These are phyloP conservation scores for Arachnomyces sp. DNA, from an alignment of 2,329 filamentous ascomycete genomes.

Conservation along the genomic window DNA sequence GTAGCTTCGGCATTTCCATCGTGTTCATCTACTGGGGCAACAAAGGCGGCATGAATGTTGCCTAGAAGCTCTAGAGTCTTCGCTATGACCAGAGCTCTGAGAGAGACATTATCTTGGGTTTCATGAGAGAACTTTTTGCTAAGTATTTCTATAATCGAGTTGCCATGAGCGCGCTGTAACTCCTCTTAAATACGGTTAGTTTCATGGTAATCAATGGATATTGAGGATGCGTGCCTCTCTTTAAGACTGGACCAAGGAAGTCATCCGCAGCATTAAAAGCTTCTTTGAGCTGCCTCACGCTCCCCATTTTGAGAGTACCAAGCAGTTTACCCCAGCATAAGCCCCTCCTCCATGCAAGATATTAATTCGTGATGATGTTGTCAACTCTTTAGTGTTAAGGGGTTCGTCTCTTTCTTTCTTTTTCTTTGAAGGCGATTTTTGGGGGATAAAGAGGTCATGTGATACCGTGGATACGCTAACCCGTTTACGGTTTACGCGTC, in stretches of 20 bases:
- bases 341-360: background rate
- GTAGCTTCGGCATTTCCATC: slow-evolving; percentile 2
- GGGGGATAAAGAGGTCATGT: background rate
- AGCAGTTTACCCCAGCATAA: too few relatives aligned
- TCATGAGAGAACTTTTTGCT: slow-evolving; percentile 9
- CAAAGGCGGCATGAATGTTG: slow-evolving; percentile 29
- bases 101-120: slow-evolving; percentile 11
- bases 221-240: slow-evolving; percentile 30
- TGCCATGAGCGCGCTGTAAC: slow-evolving; percentile 27
- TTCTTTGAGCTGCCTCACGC: slow-evolving; percentile 16
- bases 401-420: too few relatives aligned
- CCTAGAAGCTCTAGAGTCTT: slow-evolving; percentile 27
- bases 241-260: slow-evolving; percentile 32
- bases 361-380: background rate
- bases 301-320: slow-evolving; percentile 20
- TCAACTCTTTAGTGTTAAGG: too few relatives aligned
- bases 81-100: slow-evolving; percentile 23
- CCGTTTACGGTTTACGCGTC: too few relatives aligned
- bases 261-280: slow-evolving; percentile 27
- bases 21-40: slow-evolving; percentile 14
- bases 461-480: background rate
- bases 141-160: slow-evolving; percentile 29
- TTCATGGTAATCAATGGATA: slow-evolving; percentile 9
- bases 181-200: slow-evolving; percentile 31
- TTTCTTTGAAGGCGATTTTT: too few relatives aligned